Evolutionary conservation across 441 rosid species (phyloP).

Genomic region (Pelargonium fulgidum): DNA sequence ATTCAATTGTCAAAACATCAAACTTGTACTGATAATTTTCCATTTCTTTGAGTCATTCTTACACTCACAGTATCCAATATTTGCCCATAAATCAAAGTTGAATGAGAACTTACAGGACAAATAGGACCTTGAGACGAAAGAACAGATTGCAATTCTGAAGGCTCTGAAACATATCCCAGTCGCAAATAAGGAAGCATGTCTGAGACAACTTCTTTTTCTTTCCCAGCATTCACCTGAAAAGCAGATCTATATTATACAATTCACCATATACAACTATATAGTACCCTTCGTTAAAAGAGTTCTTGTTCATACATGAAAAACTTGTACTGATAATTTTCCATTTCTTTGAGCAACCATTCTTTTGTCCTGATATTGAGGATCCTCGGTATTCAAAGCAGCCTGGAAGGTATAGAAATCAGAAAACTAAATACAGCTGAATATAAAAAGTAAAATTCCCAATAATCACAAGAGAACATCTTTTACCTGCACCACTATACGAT

Average conservation of each 20-base stretch:
- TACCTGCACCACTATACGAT: constrained; percentile 72
- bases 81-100: background rate
- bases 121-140: constrained; percentile 94
- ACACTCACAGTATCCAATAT: background rate
- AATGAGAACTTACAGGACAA: constrained; percentile 58
- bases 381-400: constrained; percentile 90
- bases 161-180: constrained; percentile 85
- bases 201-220: constrained; percentile 75
- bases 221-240: constrained; percentile 65
- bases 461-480: constrained; percentile 14
- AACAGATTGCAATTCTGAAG: constrained; percentile 83
- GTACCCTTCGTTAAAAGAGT: constrained; percentile 12
- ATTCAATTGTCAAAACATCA: background rate
- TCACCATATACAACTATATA: constrained; percentile 15
- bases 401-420: constrained; percentile 27
- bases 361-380: constrained; percentile 95
- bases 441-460: constrained; percentile 14
- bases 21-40: background rate
- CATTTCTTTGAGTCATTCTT: background rate
- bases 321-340: constrained; percentile 69
- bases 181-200: constrained; percentile 91
- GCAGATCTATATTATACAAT: constrained; percentile 17
- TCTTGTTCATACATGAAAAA: constrained; percentile 50
- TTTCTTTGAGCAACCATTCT: constrained; percentile 95
- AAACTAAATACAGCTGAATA: constrained; percentile 19